Evolutionary conservation across 2,329 filamentous ascomycete genomes (phyloP).

Genomic region (Beauveria scarabaeidicola): DNA sequence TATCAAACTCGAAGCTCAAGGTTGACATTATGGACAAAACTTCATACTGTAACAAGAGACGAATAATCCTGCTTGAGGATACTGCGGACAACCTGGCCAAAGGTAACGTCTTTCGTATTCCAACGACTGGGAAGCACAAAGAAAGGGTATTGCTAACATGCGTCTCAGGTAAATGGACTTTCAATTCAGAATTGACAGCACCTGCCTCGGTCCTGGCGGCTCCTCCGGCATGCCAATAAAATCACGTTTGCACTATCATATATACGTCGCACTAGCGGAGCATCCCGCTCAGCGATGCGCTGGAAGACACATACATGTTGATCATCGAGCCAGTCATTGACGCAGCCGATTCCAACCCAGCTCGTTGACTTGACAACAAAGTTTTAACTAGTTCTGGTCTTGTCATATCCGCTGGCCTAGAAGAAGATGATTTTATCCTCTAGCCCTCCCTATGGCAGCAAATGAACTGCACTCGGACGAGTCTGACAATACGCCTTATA

Average conservation of each 20-base stretch:
- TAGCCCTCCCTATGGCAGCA: no score
- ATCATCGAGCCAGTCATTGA: no score
- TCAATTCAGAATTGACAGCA: constrained; percentile 26
- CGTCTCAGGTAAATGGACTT: constrained; percentile 37
- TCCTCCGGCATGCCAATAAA: neutral
- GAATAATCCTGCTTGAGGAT: constrained; percentile 82
- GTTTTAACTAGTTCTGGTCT: no score
- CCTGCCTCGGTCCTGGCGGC: constrained; percentile 9
- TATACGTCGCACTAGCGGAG: neutral
- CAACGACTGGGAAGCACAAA: no score
- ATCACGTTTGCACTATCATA: neutral
- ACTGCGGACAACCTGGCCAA: constrained; percentile 87
- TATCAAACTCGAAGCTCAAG: constrained; percentile 82
- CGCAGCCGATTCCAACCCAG: no score
- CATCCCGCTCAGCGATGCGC: no score
- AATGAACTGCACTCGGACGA: no score
- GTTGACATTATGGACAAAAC: constrained; percentile 99
- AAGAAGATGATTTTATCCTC: no score
- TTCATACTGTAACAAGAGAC: constrained; percentile 86
- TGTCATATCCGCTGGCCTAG: no score
- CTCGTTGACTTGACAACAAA: no score
- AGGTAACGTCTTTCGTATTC: constrained; percentile 41
- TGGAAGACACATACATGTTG: no score
- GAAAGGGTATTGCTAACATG: constrained; percentile 18
- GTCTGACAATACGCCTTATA: no score